Base-by-base conservation (phyloP, 768 basidiomycete species). In the Naganishia antarctica region DNA sequence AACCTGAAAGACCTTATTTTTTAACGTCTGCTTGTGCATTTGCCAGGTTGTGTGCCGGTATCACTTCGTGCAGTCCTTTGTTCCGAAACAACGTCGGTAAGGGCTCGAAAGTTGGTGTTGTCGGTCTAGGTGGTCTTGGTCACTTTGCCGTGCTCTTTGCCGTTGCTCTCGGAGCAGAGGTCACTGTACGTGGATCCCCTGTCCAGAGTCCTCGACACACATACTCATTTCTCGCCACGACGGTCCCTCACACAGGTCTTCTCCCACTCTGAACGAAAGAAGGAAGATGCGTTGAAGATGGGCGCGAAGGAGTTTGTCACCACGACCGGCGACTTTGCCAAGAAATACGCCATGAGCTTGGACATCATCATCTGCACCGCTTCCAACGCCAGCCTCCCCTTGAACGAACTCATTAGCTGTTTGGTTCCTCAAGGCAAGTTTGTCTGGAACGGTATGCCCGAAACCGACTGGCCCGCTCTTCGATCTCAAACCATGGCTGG, bases 31-130 rank as follows among this genome's bases (percentile, higher is more conserved):
- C 45, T 2, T n/a, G 11, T 58, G 44, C 8, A 60, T 49, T 4
- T 32, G 32, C 31, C 51, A 77, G 76, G 76, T 74, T 86, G 48
- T 87, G 85, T 70, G 86, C 80, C 6, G 85, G 85, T 29, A 72
- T 86, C n/a, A 86, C 85, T 7, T 82, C 84, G 8, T 86, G 79
- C 77, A 85, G 84, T 0, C 85, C 86, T 13, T 77, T 87, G 21
- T 78, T 80, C 28, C 78, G 82, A 31, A 81, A 84, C 74, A 82
- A 82, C 29, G 73, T 68, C 62, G 85, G 85, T 0, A 83, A 84
- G 0, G 86, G 85, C 45, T 85, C 84, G 78, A 82, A 81, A 66
- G 83, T 88, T 68, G 87, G 85, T 46, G 75, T 88, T 45, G 78
- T 87, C 66, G 86, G 86, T 45, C 81, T 88, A 40, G 86, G 86